These are phyloP conservation scores for Russula foetens DNA, from an alignment of 768 basidiomycete genomes.

Conservation along the genomic window DNA sequence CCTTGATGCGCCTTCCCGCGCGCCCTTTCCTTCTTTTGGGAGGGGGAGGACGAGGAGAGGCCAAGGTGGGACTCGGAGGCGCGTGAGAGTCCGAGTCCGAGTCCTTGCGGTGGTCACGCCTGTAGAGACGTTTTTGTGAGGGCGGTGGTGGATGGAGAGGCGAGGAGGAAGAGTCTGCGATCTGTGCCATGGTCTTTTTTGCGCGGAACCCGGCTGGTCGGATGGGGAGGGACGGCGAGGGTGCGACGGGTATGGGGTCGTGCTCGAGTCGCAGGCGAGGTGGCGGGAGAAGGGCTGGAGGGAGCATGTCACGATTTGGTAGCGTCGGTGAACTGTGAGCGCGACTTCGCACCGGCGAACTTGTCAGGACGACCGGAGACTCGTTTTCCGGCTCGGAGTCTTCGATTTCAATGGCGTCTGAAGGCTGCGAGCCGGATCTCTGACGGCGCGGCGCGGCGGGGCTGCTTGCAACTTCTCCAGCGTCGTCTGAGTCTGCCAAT, in stretches of 20 bases:
- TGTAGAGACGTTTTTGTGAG: conserved; percentile 25
- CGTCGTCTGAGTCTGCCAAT: conserved; percentile 19
- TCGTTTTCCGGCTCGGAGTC: conserved; percentile 7
- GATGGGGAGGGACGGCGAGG: conserved; percentile 39
- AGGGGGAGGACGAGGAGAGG: background rate
- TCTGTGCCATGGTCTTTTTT: conserved; percentile 20
- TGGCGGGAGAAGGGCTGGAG: conserved; percentile 28
- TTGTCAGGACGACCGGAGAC: background rate
- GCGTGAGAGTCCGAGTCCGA: background rate
- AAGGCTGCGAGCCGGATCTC: background rate
- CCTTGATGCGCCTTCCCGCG: conserved; percentile 16
- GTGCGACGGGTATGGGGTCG: conserved; percentile 19
- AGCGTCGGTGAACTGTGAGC: background rate
- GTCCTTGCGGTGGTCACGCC: background rate
- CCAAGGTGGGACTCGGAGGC: background rate
- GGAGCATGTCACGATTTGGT: conserved; percentile 25
- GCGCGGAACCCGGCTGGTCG: conserved; percentile 29
- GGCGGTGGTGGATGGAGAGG: conserved; percentile 31
- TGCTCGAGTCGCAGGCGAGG: conserved; percentile 21
- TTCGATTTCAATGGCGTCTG: conserved; percentile 11
- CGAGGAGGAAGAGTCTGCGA: conserved; percentile 28
- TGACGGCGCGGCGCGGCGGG: background rate
- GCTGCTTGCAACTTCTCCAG: background rate
- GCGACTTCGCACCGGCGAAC: background rate
- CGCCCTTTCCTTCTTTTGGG: conserved; percentile 15